Conservation (phyloP, 2,329 filamentous ascomycete genomes). For the Cryphonectria japonica region DNA sequence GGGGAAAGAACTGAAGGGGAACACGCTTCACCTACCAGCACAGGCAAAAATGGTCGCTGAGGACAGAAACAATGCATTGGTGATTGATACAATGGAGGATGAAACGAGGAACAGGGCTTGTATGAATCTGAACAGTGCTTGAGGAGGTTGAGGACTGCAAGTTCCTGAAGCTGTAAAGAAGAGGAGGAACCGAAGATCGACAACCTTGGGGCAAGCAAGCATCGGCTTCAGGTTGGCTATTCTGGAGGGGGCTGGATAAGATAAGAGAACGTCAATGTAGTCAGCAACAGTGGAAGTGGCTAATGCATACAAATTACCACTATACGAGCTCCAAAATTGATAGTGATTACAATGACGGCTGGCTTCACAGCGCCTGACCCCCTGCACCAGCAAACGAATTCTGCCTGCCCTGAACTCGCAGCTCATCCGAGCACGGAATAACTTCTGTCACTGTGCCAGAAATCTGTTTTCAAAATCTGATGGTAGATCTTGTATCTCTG, state of each 20-base stretch:
- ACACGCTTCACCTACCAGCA: conserved; percentile 6
- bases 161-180: conserved; percentile 6
- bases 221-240: conserved; percentile 15
- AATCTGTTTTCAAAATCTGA: background rate
- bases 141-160: background rate
- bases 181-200: conserved; percentile 14
- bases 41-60: conserved; percentile 1
- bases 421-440: background rate
- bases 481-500: background rate
- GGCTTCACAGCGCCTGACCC: background rate
- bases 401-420: conserved; percentile 2
- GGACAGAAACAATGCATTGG: conserved; percentile 15
- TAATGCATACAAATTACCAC: background rate
- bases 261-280: background rate
- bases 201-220: conserved; percentile 8
- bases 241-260: conserved; percentile 6
- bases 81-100: background rate
- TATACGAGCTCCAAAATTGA: background rate
- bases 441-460: background rate
- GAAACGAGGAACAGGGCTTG: background rate
- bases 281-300: background rate
- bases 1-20: background rate
- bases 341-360: background rate
- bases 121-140: background rate
- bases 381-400: background rate